Conservation (phyloP, 2,329 filamentous ascomycete species). For the Hortaea werneckii region DNA sequence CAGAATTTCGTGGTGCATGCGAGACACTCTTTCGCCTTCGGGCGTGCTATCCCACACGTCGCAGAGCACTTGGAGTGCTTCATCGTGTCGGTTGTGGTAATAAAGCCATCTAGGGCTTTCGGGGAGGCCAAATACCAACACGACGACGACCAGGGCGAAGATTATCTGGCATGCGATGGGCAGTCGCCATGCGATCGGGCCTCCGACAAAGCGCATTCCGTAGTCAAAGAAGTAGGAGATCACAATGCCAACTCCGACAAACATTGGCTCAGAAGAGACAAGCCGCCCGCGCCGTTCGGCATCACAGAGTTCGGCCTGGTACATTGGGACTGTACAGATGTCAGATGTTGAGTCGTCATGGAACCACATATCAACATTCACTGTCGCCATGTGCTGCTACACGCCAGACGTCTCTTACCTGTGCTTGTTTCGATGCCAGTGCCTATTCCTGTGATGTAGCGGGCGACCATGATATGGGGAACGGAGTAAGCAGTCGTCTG, state of each 20-base stretch:
- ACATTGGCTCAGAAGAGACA: constrained; percentile 25
- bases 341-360: too few species aligned
- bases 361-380: too few species aligned
- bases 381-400: too few species aligned
- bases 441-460: constrained; percentile 40
- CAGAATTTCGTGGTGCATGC: constrained; percentile 26
- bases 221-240: constrained; percentile 27
- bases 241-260: constrained; percentile 26
- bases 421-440: constrained; percentile 37
- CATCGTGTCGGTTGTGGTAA: constrained; percentile 20
- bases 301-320: constrained; percentile 25
- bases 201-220: constrained; percentile 31
- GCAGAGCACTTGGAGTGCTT: constrained; percentile 25
- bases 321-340: constrained; percentile 29
- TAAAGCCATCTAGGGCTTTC: constrained; percentile 35
- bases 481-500: constrained; percentile 36
- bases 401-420: background rate
- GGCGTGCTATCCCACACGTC: constrained; percentile 23
- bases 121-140: constrained; percentile 29
- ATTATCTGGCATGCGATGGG: constrained; percentile 39
- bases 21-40: constrained; percentile 18
- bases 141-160: constrained; percentile 26
- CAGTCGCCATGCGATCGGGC: constrained; percentile 36
- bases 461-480: constrained; percentile 36
- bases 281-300: constrained; percentile 24